Evolutionary conservation across 169 alveolate genomes (phyloP).

Genomic region (Cryptosporidium tyzzeri): DNA sequence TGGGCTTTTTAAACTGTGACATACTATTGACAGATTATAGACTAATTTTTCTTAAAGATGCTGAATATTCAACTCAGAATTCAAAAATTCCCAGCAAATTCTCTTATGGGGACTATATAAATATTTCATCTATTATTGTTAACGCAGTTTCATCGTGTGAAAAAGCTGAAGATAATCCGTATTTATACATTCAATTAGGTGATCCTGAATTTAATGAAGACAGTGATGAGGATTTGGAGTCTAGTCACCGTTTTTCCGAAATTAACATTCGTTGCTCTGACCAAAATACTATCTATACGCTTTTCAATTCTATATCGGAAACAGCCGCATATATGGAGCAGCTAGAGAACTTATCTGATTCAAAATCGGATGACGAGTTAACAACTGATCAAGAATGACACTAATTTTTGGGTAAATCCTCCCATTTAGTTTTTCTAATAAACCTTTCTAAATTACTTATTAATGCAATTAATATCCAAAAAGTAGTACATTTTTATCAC

Average conservation of each 20-base stretch:
- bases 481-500: too few relatives aligned
- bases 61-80: neutral
- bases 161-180: neutral
- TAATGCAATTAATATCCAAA: neutral
- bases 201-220: neutral
- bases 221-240: conserved; percentile 12
- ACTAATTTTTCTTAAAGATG: neutral
- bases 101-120: neutral
- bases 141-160: conserved; percentile 38
- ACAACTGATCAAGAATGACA: neutral
- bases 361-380: neutral
- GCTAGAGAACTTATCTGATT: neutral
- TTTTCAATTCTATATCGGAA: conserved; percentile 47
- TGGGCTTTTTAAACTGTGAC: neutral
- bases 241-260: neutral
- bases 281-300: neutral
- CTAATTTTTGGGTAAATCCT: neutral
- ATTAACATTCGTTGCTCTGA: conserved; percentile 22
- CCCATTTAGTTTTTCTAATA: neutral
- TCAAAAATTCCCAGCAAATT: conserved; percentile 48
- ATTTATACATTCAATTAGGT: conserved; percentile 37
- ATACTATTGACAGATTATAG: conserved; percentile 38
- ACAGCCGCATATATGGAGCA: conserved; percentile 55
- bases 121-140: conserved; percentile 48
- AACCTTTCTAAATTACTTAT: neutral